Evolutionary conservation across 306 rosid species (phyloP).

Genomic region (peach (Prunus persica)): Prunus_persica_NCBIv2 NC_034009.1:36455001-36455500

Average conservation of each 20-base stretch:
- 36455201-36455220: slow-evolving; percentile 8
- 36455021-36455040: background rate
- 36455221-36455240: slow-evolving; percentile 3
- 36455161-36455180: slow-evolving; percentile 65
- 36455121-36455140: slow-evolving; percentile 95
- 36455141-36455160: slow-evolving; percentile 73
- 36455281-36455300: slow-evolving; percentile 85
- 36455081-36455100: slow-evolving; percentile 99
- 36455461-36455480: slow-evolving; percentile 97
- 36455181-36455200: slow-evolving; percentile 20
- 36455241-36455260: slow-evolving; percentile 8
- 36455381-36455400: background rate
- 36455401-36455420: slow-evolving; percentile 43
- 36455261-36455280: slow-evolving; percentile 64
- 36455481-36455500: slow-evolving; percentile 96
- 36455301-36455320: slow-evolving; percentile 67
- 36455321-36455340: slow-evolving; percentile 8
- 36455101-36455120: slow-evolving; percentile 89
- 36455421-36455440: slow-evolving; percentile 97
- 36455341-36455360: slow-evolving; percentile 15
- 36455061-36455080: background rate
- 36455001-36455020: background rate
- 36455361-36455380: background rate
- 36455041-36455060: background rate
- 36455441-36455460: slow-evolving; percentile 93